Percentiles rank a stretch among this genome's conserved stretches.
phyloP scores from a whole-genome alignment of 768 basidiomycete genomes.

The Russula brevipes region DNA sequence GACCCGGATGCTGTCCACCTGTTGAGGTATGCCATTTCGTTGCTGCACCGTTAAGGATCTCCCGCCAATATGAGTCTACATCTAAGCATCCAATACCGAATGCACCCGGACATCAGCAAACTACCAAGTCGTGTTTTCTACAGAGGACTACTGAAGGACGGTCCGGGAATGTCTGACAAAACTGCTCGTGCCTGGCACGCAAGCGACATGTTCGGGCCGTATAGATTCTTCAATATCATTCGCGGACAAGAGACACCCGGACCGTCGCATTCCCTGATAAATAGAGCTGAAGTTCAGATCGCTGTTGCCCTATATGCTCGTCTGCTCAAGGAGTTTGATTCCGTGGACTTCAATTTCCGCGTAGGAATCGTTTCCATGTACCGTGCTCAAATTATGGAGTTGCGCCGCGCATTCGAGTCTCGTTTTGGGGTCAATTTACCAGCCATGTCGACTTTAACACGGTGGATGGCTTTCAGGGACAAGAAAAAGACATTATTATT shows the following conservation, averaged over 20 bases:
- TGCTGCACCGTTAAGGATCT: background rate
- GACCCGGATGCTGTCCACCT: constrained; percentile 83
- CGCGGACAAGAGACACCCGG: constrained; percentile 59
- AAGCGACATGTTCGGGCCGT: constrained; percentile 71
- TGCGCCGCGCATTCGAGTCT: constrained; percentile 62
- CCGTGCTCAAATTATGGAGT: constrained; percentile 76
- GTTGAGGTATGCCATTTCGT: constrained; percentile 54
- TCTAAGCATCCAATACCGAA: constrained; percentile 93
- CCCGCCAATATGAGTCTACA: background rate
- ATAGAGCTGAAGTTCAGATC: constrained; percentile 64
- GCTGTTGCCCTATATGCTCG: constrained; percentile 74
- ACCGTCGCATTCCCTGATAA: constrained; percentile 68
- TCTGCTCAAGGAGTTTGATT: constrained; percentile 57
- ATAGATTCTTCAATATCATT: constrained; percentile 82
- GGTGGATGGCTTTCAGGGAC: constrained; percentile 98
- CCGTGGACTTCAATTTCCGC: constrained; percentile 48
- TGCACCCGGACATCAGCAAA: constrained; percentile 93
- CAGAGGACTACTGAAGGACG: constrained; percentile 69
- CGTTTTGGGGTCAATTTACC: constrained; percentile 66
- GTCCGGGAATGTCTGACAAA: constrained; percentile 80
- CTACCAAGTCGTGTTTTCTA: constrained; percentile 91
- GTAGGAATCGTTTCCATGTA: constrained; percentile 90
- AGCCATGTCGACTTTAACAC: constrained; percentile 88
- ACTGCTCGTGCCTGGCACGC: constrained; percentile 85
- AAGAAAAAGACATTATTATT: constrained; percentile 98